Conservation (phyloP, 345 rosid genomes). For the Populus alba region DNA sequence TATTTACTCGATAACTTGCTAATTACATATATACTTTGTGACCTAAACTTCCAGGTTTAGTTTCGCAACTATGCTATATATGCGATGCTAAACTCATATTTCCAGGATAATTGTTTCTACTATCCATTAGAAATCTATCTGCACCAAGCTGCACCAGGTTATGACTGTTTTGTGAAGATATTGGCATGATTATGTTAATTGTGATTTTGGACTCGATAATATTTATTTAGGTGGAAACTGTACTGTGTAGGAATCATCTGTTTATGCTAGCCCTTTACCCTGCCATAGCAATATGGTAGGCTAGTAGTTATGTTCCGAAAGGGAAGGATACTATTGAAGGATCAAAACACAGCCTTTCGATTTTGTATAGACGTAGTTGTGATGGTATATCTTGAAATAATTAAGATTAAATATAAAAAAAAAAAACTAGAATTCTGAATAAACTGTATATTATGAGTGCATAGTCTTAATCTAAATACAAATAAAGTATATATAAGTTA, state of each 20-base stretch:
- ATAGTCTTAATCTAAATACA: no score
- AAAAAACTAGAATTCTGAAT: no score
- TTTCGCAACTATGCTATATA: background rate
- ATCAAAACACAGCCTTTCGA: background rate
- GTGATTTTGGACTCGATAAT: background rate
- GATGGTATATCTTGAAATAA: background rate
- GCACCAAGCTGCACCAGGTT: background rate
- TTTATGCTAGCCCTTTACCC: background rate
- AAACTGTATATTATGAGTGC: no score
- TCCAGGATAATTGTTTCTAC: background rate
- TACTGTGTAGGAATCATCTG: background rate
- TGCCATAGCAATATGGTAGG: background rate
- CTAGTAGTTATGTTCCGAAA: background rate
- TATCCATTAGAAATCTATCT: background rate
- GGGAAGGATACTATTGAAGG: background rate
- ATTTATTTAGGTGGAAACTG: background rate
- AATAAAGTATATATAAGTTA: no score
- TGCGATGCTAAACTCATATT: background rate
- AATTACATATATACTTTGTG: conserved; percentile 7
- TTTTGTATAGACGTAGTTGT: background rate
- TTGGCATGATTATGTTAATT: background rate
- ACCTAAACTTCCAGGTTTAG: background rate
- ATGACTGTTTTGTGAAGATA: background rate
- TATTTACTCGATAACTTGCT: background rate
- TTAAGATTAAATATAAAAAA: no score